A percentile compares a stretch with the other conserved stretches of the same genome.
These are phyloP conservation scores for Leccinum disarticulatum DNA, from an alignment of 768 basidiomycete genomes.

Conservation along the genomic window DNA sequence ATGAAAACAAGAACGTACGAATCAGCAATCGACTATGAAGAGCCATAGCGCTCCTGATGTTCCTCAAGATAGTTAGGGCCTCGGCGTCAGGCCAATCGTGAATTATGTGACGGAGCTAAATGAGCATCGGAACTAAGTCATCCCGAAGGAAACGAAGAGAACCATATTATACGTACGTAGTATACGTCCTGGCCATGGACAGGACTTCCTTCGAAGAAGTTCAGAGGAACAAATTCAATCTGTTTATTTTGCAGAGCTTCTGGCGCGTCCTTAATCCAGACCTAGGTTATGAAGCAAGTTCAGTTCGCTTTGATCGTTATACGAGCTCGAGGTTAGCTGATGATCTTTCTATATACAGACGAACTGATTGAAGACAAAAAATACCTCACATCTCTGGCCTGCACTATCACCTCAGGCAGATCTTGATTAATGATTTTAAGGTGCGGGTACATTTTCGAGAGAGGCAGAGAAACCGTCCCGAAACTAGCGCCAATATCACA, in stretches of 20 bases:
- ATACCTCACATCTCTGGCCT: constrained; percentile 20
- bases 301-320: neutral
- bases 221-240: neutral
- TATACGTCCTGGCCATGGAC: neutral
- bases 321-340: neutral
- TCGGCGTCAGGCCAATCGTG: constrained; percentile 40
- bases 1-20: constrained; percentile 22
- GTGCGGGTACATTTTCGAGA: constrained; percentile 27
- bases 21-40: constrained; percentile 34
- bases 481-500: constrained; percentile 32
- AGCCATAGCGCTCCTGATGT: constrained; percentile 29
- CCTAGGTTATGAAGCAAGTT: neutral
- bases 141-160: neutral
- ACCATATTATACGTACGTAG: neutral
- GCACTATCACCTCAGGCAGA: constrained; percentile 26
- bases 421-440: constrained; percentile 30
- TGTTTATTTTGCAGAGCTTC: neutral
- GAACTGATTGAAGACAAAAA: neutral
- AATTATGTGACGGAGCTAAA: constrained; percentile 29
- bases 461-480: constrained; percentile 27
- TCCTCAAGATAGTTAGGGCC: constrained; percentile 30
- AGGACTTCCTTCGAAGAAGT: neutral
- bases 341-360: neutral
- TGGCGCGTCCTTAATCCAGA: neutral
- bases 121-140: neutral